Percentiles rank a stretch among this genome's conserved stretches.
These are phyloP conservation scores for Trichoderma atroviride DNA, from an alignment of 2,329 filamentous ascomycete genomes.

Conservation along the genomic window DNA sequence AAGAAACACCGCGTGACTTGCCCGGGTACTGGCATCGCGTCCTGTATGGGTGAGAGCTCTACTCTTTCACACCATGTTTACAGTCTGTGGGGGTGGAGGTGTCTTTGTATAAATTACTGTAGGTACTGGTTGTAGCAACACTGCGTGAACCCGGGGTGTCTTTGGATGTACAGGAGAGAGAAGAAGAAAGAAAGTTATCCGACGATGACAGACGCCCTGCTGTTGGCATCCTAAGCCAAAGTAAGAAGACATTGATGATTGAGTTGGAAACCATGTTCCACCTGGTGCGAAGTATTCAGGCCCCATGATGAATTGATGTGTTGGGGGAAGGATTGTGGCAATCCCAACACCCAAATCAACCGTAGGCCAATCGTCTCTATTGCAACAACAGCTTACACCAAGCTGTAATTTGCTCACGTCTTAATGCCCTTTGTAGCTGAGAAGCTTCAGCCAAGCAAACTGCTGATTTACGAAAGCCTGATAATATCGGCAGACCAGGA, in stretches of 20 bases:
- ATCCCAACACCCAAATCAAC: not conserved
- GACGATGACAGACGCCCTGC: not conserved
- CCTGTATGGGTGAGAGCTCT: slow-evolving; percentile 2
- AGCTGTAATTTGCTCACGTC: not conserved
- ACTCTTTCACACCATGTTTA: not conserved
- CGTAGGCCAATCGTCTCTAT: not conserved
- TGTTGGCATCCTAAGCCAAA: not conserved
- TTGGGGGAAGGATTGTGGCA: not conserved
- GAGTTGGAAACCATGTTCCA: not conserved
- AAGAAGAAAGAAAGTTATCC: not conserved
- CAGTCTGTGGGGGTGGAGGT: not conserved
- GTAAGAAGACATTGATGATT: not conserved
- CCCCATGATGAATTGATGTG: not conserved
- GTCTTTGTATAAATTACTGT: not conserved
- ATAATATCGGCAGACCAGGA: not conserved
- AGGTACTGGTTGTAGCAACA: not conserved
- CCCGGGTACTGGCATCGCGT: not conserved
- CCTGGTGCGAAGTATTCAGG: not conserved
- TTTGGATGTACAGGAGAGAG: not conserved
- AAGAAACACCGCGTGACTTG: slow-evolving; percentile 8
- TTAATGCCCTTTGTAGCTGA: not conserved
- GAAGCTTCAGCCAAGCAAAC: not conserved
- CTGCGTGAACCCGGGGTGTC: not conserved
- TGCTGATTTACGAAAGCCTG: not conserved
- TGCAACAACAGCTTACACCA: not conserved